A percentile compares a stretch with the other conserved stretches of the same genome.
phyloP scores from a whole-genome alignment of 257 asterid genomes.

The Marsdenia floribunda region DNA sequence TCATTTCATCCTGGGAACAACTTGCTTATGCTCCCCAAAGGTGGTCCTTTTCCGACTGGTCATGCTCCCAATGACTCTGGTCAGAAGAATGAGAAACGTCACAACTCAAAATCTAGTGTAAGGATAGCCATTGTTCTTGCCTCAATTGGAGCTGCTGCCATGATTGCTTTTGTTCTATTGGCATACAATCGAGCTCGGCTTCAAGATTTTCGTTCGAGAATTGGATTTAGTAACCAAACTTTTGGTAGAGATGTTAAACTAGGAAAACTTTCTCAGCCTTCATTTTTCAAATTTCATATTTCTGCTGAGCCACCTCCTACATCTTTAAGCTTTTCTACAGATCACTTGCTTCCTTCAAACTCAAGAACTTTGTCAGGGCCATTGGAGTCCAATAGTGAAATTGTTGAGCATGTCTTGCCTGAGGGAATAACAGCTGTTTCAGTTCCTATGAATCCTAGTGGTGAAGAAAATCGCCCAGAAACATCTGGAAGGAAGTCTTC shows the following conservation, averaged over 20 bases:
- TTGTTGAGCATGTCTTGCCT: conserved; percentile 50
- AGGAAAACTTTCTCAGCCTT: conserved; percentile 52
- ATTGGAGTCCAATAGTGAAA: conserved; percentile 53
- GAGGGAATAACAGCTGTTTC: conserved; percentile 34
- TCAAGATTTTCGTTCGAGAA: conserved; percentile 41
- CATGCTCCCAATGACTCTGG: conserved; percentile 22
- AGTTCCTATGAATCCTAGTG: conserved; percentile 26
- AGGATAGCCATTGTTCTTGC: conserved; percentile 74
- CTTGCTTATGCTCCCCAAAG: conserved; percentile 20
- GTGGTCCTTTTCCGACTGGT: conserved; percentile 15
- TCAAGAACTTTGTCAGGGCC: conserved; percentile 61
- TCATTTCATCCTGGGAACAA: conserved; percentile 72
- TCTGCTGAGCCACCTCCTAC: conserved; percentile 55
- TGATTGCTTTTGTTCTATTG: conserved; percentile 65
- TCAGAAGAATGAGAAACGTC: conserved; percentile 10
- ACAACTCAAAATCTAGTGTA: conserved; percentile 39
- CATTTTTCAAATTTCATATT: conserved; percentile 59
- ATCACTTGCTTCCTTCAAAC: conserved; percentile 68
- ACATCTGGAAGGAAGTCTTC: conserved; percentile 69
- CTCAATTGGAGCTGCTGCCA: conserved; percentile 60
- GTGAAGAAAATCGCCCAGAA: conserved; percentile 39
- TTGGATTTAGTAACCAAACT: conserved; percentile 43
- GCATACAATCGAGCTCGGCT: conserved; percentile 65
- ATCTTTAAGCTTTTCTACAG: conserved; percentile 75
- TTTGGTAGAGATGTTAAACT: conserved; percentile 50